Conservation (phyloP, 768 basidiomycete species). For the Tulasnella sp. region DNA sequence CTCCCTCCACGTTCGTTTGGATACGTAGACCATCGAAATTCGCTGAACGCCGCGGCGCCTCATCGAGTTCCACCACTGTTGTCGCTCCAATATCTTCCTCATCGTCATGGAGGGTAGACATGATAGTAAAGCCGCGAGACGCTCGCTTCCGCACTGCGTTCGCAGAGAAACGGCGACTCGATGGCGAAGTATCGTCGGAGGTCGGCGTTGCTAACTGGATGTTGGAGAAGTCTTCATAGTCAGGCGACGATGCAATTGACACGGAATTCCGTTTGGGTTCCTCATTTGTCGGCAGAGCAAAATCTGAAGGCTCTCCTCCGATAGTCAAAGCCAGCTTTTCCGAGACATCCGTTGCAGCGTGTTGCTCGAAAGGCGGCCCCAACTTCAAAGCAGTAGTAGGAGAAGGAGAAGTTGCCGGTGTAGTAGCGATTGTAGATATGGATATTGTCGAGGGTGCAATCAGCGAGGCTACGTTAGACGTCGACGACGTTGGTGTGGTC, state of each 20-base stretch:
- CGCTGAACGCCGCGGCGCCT: not conserved
- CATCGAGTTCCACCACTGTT: not conserved
- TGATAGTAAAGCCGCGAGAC: conserved; percentile 21
- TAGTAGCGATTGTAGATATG: not conserved
- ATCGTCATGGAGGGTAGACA: conserved; percentile 20
- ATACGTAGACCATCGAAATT: not conserved
- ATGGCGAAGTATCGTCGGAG: not conserved
- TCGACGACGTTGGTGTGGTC: too few species aligned
- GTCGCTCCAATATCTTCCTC: conserved; percentile 5
- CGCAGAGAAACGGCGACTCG: conserved; percentile 9
- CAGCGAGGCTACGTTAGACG: too few species aligned
- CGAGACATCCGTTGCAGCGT: not conserved
- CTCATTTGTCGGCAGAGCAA: not conserved
- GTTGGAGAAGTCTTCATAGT: conserved; percentile 39
- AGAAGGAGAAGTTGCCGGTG: not conserved
- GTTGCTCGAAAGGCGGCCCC: too few species aligned
- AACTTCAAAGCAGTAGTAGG: too few species aligned
- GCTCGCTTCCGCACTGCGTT: conserved; percentile 19
- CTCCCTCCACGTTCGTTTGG: not conserved
- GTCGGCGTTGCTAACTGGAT: conserved; percentile 35
- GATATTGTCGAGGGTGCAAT: too few species aligned
- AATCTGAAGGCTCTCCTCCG: not conserved
- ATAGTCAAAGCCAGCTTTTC: not conserved
- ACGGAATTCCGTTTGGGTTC: not conserved
- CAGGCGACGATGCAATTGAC: not conserved